Evolutionary conservation across 305 asterid genomes (phyloP).

Genomic region (Plantago rigida): DNA sequence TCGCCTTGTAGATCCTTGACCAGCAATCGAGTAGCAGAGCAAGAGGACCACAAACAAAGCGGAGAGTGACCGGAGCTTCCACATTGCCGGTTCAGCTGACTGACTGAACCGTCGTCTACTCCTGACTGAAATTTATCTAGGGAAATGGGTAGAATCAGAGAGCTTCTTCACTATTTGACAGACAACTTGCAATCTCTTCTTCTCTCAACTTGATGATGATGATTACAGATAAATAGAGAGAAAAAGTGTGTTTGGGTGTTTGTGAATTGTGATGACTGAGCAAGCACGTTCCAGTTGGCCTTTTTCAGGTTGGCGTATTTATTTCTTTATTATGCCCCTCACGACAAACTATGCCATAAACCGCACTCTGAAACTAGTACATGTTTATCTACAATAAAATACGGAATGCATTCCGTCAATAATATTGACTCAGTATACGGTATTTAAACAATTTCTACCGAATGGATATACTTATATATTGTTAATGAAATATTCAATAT

Average conservation of each 20-base stretch:
- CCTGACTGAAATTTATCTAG: no score
- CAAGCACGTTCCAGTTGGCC: constrained; percentile 3
- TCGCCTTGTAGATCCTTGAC: constrained; percentile 38
- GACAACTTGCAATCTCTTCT: not conserved
- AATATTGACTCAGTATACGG: no score
- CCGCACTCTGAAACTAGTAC: no score
- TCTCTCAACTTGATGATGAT: not conserved
- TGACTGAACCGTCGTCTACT: no score
- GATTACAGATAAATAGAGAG: not conserved
- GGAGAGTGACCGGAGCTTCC: constrained; percentile 4
- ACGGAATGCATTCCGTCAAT: no score
- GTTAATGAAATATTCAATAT: no score
- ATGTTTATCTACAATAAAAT: no score
- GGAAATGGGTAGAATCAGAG: no score
- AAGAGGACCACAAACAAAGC: constrained; percentile 12
- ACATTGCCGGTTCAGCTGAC: constrained; percentile 17
- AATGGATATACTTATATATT: no score
- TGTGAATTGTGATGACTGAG: not conserved
- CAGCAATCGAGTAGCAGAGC: constrained; percentile 35
- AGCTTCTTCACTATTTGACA: no score
- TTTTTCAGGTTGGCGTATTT: constrained; percentile 6
- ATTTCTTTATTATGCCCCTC: not conserved
- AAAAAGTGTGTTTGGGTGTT: not conserved
- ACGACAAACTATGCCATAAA: no score
- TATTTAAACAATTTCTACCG: no score